phyloP scores from a whole-genome alignment of 805 yeast species.

The Saturnispora diversa region DNA sequence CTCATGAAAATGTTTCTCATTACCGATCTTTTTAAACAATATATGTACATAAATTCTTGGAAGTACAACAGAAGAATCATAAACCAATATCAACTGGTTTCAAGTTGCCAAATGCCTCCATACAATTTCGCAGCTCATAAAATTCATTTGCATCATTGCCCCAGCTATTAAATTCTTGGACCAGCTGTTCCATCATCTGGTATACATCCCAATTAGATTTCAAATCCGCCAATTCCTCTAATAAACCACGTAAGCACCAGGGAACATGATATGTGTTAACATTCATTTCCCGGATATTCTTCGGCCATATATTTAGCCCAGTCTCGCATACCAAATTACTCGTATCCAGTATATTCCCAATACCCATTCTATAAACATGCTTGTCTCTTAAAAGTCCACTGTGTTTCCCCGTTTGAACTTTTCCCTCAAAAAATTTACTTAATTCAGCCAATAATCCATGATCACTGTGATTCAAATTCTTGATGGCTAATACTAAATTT shows the following conservation, averaged over 20 bases:
- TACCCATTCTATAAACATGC: conserved; percentile 70
- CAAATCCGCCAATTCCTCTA: conserved; percentile 48
- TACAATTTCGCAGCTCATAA: conserved; percentile 60
- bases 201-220: conserved; percentile 44
- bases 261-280: conserved; percentile 82
- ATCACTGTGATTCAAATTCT: conserved; percentile 26
- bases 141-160: conserved; percentile 31
- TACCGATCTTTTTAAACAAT: no score
- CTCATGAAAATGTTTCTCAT: no score
- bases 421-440: conserved; percentile 68
- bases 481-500: conserved; percentile 19
- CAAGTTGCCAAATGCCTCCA: conserved; percentile 25
- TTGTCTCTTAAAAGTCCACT: conserved; percentile 49
- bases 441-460: conserved; percentile 44
- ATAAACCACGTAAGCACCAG: conserved; percentile 83
- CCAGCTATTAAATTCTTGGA: conserved; percentile 70
- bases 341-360: conserved; percentile 69
- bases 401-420: conserved; percentile 70
- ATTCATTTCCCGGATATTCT: conserved; percentile 43
- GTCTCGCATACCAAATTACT: conserved; percentile 42
- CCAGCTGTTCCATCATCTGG: conserved; percentile 34
- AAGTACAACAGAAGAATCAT: no score
- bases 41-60: no score
- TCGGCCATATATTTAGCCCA: conserved; percentile 26
- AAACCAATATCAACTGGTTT: conserved; percentile 10